phyloP scores from a whole-genome alignment of 805 yeast genomes.

The Aciculoconidium aculeatum region DNA sequence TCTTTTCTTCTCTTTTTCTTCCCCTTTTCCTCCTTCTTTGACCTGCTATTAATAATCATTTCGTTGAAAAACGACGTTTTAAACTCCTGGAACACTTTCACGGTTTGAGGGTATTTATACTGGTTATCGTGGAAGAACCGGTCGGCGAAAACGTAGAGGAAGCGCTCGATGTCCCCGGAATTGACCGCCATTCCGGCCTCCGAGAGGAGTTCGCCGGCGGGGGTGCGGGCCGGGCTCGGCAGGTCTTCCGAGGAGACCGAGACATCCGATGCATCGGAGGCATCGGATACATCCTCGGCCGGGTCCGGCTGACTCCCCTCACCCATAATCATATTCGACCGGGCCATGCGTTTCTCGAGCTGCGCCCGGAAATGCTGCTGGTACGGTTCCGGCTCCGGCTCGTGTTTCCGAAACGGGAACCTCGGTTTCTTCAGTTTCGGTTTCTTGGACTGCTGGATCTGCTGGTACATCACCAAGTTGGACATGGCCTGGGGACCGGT shows the following conservation, averaged over 20 bases:
- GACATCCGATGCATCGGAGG: too few relatives aligned
- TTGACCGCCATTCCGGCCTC: conserved; percentile 7
- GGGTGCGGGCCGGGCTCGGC: conserved; percentile 1
- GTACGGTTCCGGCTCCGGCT: conserved; percentile 1
- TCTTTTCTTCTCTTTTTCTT: background rate
- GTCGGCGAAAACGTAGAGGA: conserved; percentile 37
- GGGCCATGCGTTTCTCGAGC: conserved; percentile 1
- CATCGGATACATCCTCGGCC: too few relatives aligned
- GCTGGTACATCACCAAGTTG: conserved; percentile 10
- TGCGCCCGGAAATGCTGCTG: conserved; percentile 4
- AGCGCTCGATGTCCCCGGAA: conserved; percentile 31
- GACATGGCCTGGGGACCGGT: conserved; percentile 10
- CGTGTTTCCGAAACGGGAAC: too few relatives aligned
- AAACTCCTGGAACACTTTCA: conserved; percentile 38
- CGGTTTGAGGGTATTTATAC: conserved; percentile 38
- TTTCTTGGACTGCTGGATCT: conserved; percentile 9
- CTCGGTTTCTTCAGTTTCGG: too few relatives aligned
- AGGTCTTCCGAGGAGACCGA: conserved; percentile 1
- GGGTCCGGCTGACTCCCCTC: conserved; percentile 2
- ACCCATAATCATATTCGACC: conserved; percentile 2
- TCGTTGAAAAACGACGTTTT: conserved; percentile 37
- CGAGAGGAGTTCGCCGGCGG: conserved; percentile 1
- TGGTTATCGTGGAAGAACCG: conserved; percentile 35
- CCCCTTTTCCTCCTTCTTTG: conserved; percentile 3
- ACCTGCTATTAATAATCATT: conserved; percentile 26